Percentiles rank a stretch among this genome's conserved stretches.
Evolutionary conservation across 1,139 yeast species (phyloP).

Genomic region (Yamadazyma spencermartinsiae): DNA sequence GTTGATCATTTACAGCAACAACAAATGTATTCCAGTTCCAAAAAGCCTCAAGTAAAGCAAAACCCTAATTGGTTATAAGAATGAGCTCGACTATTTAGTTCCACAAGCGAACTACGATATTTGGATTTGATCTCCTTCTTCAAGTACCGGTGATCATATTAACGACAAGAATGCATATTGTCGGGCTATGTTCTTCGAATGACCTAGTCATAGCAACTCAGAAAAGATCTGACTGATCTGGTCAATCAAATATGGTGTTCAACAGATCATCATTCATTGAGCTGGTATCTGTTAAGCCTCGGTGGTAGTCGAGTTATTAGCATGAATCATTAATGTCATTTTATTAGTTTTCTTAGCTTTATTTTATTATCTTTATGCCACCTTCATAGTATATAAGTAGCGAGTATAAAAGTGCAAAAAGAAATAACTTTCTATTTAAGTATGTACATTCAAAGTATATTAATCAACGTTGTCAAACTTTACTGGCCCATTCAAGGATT

Average conservation of each 20-base stretch:
- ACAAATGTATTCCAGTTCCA: conserved; percentile 13
- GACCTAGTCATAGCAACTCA: neutral
- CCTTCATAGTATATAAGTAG: neutral
- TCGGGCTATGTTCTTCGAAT: neutral
- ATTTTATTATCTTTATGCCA: neutral
- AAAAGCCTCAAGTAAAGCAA: conserved; percentile 13
- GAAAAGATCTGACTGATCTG: too few species aligned
- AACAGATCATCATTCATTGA: neutral
- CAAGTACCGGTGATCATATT: neutral
- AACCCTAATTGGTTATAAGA: conserved; percentile 19
- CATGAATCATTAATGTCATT: conserved; percentile 1
- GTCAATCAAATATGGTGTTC: neutral
- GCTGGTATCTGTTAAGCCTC: neutral
- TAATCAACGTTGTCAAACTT: conserved; percentile 21
- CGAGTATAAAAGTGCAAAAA: neutral
- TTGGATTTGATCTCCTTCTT: too few species aligned
- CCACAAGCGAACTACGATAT: too few species aligned
- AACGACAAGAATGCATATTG: too few species aligned
- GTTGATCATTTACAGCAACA: conserved; percentile 18
- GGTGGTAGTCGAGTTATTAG: conserved; percentile 1
- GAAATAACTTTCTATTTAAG: neutral
- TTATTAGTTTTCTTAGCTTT: neutral
- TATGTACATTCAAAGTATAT: neutral
- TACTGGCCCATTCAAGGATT: conserved; percentile 6
- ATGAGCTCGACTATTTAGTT: too few species aligned